Evolutionary conservation across 2,329 filamentous ascomycete species (phyloP), one percentile per base, ranked within the genome.

Genomic region (Elsinoe perseae): DNA sequence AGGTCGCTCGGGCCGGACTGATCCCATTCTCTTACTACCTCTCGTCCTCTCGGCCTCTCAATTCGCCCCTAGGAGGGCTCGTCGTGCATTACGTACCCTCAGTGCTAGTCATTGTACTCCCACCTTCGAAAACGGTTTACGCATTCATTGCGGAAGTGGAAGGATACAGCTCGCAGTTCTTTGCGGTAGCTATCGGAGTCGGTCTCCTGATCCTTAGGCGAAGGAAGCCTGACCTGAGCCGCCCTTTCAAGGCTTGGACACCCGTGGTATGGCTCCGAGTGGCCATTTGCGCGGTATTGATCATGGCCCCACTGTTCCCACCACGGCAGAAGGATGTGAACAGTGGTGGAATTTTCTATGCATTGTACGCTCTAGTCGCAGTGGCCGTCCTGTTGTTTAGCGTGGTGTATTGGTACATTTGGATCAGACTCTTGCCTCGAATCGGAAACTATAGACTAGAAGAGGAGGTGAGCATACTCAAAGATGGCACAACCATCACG

Each of bases 111-210:
- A 86, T 89, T 50, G n/a, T 70, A 60, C 69, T 76, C 0, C 72
- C 86, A 0, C 84, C 84, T 0, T 81, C 83, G 0, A 74, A 76
- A 2, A 79, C 85, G 46, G 81, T 85, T 0, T 89, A 88, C 68
- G 83, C 81, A 8, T 87, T 89, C 63, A 87, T 89, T 25, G 71
- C 87, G 0, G 84, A 89, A 46, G 81, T 88, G 0, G 84, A 88
- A 63, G 83, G 81, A 0, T 88, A 87, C 61, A 80, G 84, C 0
- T 81, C 75, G 0, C 76, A 76, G 0, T 65, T 87, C 1, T 79
- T 81, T 0, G 71, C 81, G 0, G 79, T 79, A 0, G 40, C 40
- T 10, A 20, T 43, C 18, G 40, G 40, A 4, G 61, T 76, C 6
- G 84, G 84, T 0, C 70, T 87, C 0, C 62, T 87, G 0, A 77